Evolutionary conservation across 495 filamentous ascomycete species (phyloP), one percentile per base, ranked within the genome.

Genomic region (Letharia lupina): DNA sequence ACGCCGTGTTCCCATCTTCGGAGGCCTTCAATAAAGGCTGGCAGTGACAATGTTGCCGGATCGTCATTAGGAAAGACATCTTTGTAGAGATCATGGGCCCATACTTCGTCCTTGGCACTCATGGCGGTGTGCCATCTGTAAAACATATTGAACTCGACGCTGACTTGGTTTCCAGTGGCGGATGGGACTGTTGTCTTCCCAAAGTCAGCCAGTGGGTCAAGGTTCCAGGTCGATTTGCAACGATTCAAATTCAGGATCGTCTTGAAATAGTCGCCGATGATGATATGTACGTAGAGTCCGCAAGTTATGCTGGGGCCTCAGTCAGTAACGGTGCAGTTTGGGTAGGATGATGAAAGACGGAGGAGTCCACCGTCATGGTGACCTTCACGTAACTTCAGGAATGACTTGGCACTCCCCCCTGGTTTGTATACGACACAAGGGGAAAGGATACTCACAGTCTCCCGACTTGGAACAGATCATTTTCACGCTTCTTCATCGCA

Each of bases 101-200:
- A 83, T n/a, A 74, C 66, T 60, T 77, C 79, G 64, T 83, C 81
- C 3, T 71, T 68, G 40, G 73, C 65, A n/a, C 75, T 79, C 18
- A 81, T 72, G 7, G 76, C 71, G 10, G 77, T 72, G 64, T 83
- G 81, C 74, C 78, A 83, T 16, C 80, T 73, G 62, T 82, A 82
- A 16, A 82, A 70, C 37, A 83, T 66, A 66, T 82, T 83, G 72
- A 83, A 83, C 69, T 83, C 81, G 16, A 74, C 79, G 37, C 72
- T 73, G 37, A 82, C 77, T 62, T 81, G 79, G 68, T 83, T 82
- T n/a, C 80, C 80, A 16, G 73, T 63, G 4, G 68, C 69, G 8
- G 66, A 40, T 15, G 41, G 40, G 40, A 42, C 31, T 20, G 7
- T 31, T 15, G 42, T 44, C 13, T 60, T 60, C 23, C 61, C 61